Evolutionary conservation across 495 filamentous ascomycete genomes (phyloP).

Genomic region (Pyrenopolyporus hunteri): DNA sequence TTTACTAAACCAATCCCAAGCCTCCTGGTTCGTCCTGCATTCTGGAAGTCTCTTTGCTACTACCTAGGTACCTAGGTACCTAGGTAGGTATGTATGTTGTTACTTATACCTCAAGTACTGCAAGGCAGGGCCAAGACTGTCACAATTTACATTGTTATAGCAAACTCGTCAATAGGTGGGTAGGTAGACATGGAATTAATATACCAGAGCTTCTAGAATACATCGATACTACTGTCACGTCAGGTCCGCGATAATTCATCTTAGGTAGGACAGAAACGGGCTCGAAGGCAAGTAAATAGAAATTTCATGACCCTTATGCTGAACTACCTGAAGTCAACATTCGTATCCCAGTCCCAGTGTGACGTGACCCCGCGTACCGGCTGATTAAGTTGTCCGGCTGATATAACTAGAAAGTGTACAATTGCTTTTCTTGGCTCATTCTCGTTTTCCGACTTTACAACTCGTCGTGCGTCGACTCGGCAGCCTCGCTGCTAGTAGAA

Average conservation of each 20-base stretch:
- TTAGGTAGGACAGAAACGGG: neutral
- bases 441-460: slow-evolving; percentile 55
- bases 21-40: no score
- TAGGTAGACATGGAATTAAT: no score
- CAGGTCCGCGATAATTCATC: neutral
- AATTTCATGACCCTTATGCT: slow-evolving; percentile 43
- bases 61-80: no score
- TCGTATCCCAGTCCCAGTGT: slow-evolving; percentile 41
- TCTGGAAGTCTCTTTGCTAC: no score
- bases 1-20: no score
- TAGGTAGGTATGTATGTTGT: no score
- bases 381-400: slow-evolving; percentile 33
- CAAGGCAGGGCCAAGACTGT: no score
- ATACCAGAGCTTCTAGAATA: neutral
- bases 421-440: slow-evolving; percentile 27
- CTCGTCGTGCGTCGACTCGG: slow-evolving; percentile 64
- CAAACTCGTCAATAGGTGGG: no score
- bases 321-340: slow-evolving; percentile 43
- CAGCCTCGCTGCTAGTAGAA: slow-evolving; percentile 48
- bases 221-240: neutral
- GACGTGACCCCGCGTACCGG: slow-evolving; percentile 31
- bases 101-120: no score
- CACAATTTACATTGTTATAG: no score
- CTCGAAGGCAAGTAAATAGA: slow-evolving; percentile 10
- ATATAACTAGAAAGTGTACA: slow-evolving; percentile 41